phyloP scores from a whole-genome alignment of 2,329 filamentous ascomycete genomes.

The Cordyceps tenuipes region DNA sequence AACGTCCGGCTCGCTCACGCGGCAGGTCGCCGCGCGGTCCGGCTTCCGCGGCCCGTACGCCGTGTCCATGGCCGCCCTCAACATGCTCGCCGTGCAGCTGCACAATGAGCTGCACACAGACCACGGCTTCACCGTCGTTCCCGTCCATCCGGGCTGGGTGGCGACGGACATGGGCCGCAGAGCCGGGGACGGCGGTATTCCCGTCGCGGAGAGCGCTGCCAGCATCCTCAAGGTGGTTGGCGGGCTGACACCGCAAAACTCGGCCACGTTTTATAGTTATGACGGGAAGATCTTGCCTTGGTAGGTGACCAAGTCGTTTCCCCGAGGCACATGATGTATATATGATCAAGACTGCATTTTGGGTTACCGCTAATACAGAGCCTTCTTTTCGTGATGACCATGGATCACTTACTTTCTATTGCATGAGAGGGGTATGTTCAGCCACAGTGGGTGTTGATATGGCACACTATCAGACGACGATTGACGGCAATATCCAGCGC shows the following conservation, averaged over 20 bases:
- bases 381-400: background rate
- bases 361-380: background rate
- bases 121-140: slow-evolving; percentile 11
- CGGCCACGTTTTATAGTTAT: slow-evolving; percentile 9
- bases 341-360: background rate
- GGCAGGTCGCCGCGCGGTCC: background rate
- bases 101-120: slow-evolving; percentile 9
- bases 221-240: slow-evolving; percentile 2
- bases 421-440: no score
- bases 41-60: slow-evolving; percentile 3
- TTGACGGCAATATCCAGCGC: background rate
- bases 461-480: no score
- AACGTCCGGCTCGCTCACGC: background rate
- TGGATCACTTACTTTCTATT: background rate
- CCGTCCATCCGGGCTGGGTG: slow-evolving; percentile 9
- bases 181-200: slow-evolving; percentile 5
- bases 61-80: slow-evolving; percentile 8
- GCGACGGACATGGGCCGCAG: slow-evolving; percentile 7
- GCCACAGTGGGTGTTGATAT: no score
- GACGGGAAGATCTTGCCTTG: slow-evolving; percentile 8
- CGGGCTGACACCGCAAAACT: slow-evolving; percentile 7
- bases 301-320: background rate
- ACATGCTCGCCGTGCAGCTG: slow-evolving; percentile 12
- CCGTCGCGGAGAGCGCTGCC: slow-evolving; percentile 5
- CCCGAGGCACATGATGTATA: background rate